These are phyloP conservation scores for Mycena maculata DNA, from an alignment of 768 basidiomycete genomes.

Conservation along the genomic window DNA sequence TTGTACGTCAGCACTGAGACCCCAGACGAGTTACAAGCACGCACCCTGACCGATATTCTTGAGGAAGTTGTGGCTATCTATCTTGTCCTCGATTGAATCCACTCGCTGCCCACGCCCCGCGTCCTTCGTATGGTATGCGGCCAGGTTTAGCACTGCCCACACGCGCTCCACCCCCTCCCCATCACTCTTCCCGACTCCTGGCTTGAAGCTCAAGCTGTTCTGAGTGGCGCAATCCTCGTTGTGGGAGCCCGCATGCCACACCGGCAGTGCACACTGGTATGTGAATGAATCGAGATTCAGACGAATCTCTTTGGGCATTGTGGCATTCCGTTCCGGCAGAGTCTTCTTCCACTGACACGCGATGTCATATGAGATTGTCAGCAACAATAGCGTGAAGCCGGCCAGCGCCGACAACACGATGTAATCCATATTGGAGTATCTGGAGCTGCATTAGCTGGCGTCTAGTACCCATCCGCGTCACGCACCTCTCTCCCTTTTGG, in stretches of 20 bases:
- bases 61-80: constrained; percentile 34
- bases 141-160: constrained; percentile 43
- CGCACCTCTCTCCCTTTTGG: constrained; percentile 39
- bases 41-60: constrained; percentile 27
- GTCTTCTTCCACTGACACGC: constrained; percentile 1
- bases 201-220: constrained; percentile 31
- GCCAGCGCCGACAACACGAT: not conserved
- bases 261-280: constrained; percentile 15
- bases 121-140: constrained; percentile 42
- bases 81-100: constrained; percentile 41
- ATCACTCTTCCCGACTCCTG: constrained; percentile 27
- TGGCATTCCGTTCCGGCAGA: not conserved
- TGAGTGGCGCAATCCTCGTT: constrained; percentile 27
- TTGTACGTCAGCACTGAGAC: not conserved
- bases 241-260: constrained; percentile 33
- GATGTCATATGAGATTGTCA: constrained; percentile 40
- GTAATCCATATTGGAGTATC: constrained; percentile 7
- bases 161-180: constrained; percentile 36
- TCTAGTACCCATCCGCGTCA: constrained; percentile 37
- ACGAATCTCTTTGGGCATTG: not conserved
- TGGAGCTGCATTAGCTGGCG: constrained; percentile 13
- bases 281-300: not conserved
- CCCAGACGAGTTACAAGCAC: not conserved
- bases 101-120: constrained; percentile 39
- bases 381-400: constrained; percentile 10